Evolutionary conservation across 768 basidiomycete genomes (phyloP), one percentile per base, ranked within the genome.

Genomic region (Tricholoma sp.): DNA sequence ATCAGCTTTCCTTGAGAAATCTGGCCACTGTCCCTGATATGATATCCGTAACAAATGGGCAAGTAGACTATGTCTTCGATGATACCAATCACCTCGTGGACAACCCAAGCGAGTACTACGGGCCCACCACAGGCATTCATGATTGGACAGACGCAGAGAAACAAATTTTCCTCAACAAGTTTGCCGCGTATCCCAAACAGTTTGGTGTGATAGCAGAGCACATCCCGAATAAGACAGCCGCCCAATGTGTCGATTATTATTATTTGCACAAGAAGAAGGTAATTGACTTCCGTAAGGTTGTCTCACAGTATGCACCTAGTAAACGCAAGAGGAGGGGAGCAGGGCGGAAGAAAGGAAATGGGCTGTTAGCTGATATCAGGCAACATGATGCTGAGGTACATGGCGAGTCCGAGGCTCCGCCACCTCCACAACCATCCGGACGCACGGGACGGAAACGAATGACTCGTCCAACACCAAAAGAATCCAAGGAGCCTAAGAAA

Each of bases 211-310:
- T 98, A 57, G 86, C 95, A 0, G 80, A 84, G 20, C 81, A 76
- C 61, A 72, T 98, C 11, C 83, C 88, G 4, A 80, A 91, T 76
- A 98, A 97, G 78, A 87, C 91, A 1, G 76, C 91, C 1, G 77
- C 86, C 0, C 90, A 97, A 78, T 97, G 94, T 66, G 90, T 98
- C 47, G 82, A 88, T 50, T 96, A 85, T 72, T 98, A 98, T 72
- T 98, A 98, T 70, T 76, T 96, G 51, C 91, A 94, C 74, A 98
- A 98, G 80, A 93, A 94, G 73, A 81, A 80, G 63, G 71, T 80
- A 36, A 91, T 94, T 65, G 88, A 94, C 71, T 95, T 94, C 72
- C 83, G 90, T 55, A 83, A 85, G 61, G 83, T 89, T 13, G 78
- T 92, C 20, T 74, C 83, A 48, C 81, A 80, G 62, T 80, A 82